A percentile compares a stretch with the other conserved stretches of the same genome.
Conservation (phyloP, 257 asterid species). For the Solanum boliviense region DNA sequence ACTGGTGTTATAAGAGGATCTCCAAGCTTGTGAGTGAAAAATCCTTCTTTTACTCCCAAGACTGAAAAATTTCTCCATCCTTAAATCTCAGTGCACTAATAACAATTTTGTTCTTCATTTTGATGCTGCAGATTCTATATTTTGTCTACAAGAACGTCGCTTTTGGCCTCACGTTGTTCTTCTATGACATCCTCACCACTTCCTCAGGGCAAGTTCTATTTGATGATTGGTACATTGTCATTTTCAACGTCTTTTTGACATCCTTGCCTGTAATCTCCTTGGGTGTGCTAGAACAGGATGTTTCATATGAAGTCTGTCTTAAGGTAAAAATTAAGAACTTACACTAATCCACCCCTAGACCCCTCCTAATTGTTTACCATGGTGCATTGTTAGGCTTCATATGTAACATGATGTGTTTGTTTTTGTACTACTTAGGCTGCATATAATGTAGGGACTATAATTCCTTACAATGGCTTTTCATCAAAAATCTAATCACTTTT, state of each 20-base stretch:
- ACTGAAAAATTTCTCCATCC: neutral
- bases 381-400: neutral
- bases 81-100: neutral
- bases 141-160: conserved; percentile 97
- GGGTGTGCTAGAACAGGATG: conserved; percentile 98
- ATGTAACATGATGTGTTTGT: neutral
- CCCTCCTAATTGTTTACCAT: neutral
- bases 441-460: neutral
- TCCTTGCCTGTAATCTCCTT: conserved; percentile 93
- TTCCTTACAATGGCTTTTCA: neutral
- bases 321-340: conserved; percentile 45
- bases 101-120: neutral
- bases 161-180: conserved; percentile 90
- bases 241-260: conserved; percentile 88
- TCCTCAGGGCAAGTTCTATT: conserved; percentile 90
- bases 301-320: conserved; percentile 86
- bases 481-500: neutral
- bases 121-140: conserved; percentile 67
- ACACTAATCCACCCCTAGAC: neutral
- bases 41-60: neutral
- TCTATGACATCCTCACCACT: conserved; percentile 88
- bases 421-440: neutral
- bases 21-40: conserved; percentile 71
- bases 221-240: conserved; percentile 88
- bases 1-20: conserved; percentile 98